Evolutionary conservation across 2,329 filamentous ascomycete species (phyloP).

Genomic region (Lecanicillium sp.): DNA sequence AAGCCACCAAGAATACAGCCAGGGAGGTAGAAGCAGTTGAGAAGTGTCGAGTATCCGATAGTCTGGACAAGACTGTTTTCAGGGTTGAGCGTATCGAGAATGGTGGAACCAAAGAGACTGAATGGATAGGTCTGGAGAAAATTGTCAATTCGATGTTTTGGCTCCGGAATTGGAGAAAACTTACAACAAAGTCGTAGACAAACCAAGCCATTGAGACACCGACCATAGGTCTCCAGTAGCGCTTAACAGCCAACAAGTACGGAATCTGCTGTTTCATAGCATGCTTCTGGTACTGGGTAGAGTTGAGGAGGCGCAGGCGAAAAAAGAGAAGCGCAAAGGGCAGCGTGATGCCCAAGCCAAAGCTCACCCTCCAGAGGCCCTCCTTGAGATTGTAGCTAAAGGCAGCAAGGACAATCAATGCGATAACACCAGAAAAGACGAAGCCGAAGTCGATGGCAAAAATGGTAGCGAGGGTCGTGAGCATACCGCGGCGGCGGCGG

Average conservation of each 20-base stretch:
- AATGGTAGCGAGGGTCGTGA: constrained; percentile 36
- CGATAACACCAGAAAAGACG: constrained; percentile 37
- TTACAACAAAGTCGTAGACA: constrained; percentile 27
- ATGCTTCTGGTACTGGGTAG: constrained; percentile 31
- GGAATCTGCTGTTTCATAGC: constrained; percentile 23
- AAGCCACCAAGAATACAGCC: constrained; percentile 33
- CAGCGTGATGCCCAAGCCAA: constrained; percentile 20
- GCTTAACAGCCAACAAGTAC: constrained; percentile 20
- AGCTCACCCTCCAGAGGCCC: constrained; percentile 38
- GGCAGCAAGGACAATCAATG: constrained; percentile 38
- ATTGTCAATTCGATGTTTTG: not conserved
- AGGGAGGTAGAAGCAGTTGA: constrained; percentile 20
- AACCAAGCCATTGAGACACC: constrained; percentile 49
- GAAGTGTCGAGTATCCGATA: constrained; percentile 20
- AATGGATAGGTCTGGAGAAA: constrained; percentile 20
- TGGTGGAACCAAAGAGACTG: constrained; percentile 21
- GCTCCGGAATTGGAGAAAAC: not conserved
- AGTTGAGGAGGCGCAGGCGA: constrained; percentile 45
- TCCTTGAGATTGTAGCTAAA: constrained; percentile 27
- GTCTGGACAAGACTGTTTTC: constrained; percentile 18
- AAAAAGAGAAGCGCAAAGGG: constrained; percentile 50
- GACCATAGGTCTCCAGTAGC: constrained; percentile 41
- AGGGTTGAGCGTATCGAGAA: constrained; percentile 19
- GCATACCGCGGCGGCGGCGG: constrained; percentile 24
- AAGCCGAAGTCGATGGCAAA: constrained; percentile 29